Percentiles rank a stretch among this genome's conserved stretches.
phyloP scores from a whole-genome alignment of 768 basidiomycete species.

The Jaapia argillacea region DNA sequence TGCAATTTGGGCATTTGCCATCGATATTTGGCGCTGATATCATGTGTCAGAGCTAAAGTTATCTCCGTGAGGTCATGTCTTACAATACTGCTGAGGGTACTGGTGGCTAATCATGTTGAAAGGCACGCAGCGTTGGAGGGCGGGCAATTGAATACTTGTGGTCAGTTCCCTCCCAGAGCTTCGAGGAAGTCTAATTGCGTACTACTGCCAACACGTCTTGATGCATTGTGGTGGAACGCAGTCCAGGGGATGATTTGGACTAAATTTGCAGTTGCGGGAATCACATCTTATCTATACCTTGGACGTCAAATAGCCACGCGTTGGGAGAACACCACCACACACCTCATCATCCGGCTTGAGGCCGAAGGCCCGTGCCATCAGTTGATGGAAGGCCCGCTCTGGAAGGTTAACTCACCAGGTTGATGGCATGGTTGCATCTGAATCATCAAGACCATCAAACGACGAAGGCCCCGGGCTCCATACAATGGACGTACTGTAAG shows the following conservation, averaged over 20 bases:
- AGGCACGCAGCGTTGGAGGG: too few species aligned
- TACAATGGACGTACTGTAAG: background rate
- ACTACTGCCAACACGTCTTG: slow-evolving; percentile 66
- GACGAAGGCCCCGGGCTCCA: background rate
- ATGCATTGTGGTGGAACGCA: slow-evolving; percentile 44
- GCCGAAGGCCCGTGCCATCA: slow-evolving; percentile 5
- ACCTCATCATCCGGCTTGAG: slow-evolving; percentile 60
- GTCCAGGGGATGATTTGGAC: slow-evolving; percentile 38
- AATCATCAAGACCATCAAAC: background rate
- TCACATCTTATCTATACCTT: slow-evolving; percentile 53
- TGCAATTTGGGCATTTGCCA: slow-evolving; percentile 9
- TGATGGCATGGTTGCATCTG: slow-evolving; percentile 48
- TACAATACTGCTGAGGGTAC: slow-evolving; percentile 24
- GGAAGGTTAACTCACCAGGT: slow-evolving; percentile 31
- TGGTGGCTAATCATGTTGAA: slow-evolving; percentile 32
- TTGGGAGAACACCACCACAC: background rate
- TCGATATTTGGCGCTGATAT: slow-evolving; percentile 10
- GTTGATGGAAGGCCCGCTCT: background rate
- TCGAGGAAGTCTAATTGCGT: slow-evolving; percentile 17
- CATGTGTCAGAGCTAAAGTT: background rate
- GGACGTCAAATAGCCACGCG: slow-evolving; percentile 1
- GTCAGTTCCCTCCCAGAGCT: background rate
- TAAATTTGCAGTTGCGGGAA: slow-evolving; percentile 52
- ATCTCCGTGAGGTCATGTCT: background rate
- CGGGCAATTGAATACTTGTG: too few species aligned